phyloP scores from a whole-genome alignment of 2,329 filamentous ascomycete genomes.

The Stromatinia cepivora region DNA sequence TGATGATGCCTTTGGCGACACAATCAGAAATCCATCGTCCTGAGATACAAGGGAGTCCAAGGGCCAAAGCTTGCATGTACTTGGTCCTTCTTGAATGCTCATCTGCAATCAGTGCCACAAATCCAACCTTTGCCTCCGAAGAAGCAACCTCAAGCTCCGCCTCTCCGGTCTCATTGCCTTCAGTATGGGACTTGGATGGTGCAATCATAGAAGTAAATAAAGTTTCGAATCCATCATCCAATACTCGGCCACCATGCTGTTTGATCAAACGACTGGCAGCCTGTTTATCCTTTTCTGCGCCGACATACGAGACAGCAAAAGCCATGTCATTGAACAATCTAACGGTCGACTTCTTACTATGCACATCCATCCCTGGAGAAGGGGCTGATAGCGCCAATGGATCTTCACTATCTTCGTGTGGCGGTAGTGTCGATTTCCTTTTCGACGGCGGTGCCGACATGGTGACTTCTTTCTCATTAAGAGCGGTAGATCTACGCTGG shows the following conservation, averaged over 20 bases:
- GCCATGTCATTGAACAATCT: constrained; percentile 75
- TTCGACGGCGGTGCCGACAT: constrained; percentile 30
- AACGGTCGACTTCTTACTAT: constrained; percentile 5
- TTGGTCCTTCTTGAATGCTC: constrained; percentile 83
- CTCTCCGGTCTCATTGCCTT: constrained; percentile 26
- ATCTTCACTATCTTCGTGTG: constrained; percentile 33
- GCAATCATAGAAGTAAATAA: constrained; percentile 59
- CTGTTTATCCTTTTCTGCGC: constrained; percentile 56
- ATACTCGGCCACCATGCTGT: constrained; percentile 69
- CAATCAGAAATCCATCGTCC: constrained; percentile 79
- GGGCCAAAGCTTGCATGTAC: constrained; percentile 89
- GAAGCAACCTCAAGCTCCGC: constrained; percentile 54
- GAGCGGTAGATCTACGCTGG: not conserved
- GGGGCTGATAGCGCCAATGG: constrained; percentile 29
- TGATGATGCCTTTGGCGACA: constrained; percentile 56
- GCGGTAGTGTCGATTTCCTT: constrained; percentile 26
- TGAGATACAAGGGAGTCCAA: constrained; percentile 84
- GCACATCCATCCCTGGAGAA: not conserved
- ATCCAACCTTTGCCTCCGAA: constrained; percentile 60
- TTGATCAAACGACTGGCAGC: constrained; percentile 62
- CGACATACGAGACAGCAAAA: constrained; percentile 76
- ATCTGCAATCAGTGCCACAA: constrained; percentile 84
- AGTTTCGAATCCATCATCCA: constrained; percentile 76
- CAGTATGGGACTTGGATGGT: constrained; percentile 27
- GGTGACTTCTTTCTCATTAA: constrained; percentile 2